These are phyloP conservation scores for Paxillus involutus DNA, from an alignment of 768 basidiomycete genomes.

Conservation along the genomic window DNA sequence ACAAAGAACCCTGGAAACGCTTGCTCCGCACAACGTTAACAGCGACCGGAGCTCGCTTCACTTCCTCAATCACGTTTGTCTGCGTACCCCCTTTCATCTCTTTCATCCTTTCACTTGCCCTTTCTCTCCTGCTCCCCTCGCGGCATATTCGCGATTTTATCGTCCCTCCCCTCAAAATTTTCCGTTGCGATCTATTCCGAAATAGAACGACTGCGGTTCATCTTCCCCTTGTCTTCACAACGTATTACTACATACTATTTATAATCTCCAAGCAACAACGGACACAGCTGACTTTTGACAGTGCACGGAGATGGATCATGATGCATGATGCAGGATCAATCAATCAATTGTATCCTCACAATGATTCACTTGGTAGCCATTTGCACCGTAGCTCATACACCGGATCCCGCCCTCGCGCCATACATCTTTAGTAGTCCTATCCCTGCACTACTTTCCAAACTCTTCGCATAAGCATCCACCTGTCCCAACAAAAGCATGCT, in stretches of 20 bases:
- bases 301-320: too few species aligned
- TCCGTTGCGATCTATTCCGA: not conserved
- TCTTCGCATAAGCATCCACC: constrained; percentile 83
- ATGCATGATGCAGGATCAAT: too few species aligned
- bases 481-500: constrained; percentile 84
- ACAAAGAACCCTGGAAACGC: not conserved
- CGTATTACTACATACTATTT: too few species aligned
- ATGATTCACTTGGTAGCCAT: too few species aligned
- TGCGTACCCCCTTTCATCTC: not conserved
- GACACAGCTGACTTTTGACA: too few species aligned
- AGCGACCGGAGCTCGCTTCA: too few species aligned
- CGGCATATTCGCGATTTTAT: not conserved
- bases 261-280: too few species aligned
- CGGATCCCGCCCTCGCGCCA: constrained; percentile 46
- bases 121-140: not conserved
- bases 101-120: not conserved
- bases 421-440: constrained; percentile 84
- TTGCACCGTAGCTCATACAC: constrained; percentile 1
- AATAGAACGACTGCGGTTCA: not conserved
- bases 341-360: too few species aligned
- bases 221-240: too few species aligned
- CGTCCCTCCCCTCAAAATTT: not conserved
- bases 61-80: too few species aligned
- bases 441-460: constrained; percentile 62
- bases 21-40: not conserved